A percentile compares a stretch with the other conserved stretches of the same genome.
Conservation (phyloP, 1,139 yeast genomes). For the Starmera stellimalicola region DNA sequence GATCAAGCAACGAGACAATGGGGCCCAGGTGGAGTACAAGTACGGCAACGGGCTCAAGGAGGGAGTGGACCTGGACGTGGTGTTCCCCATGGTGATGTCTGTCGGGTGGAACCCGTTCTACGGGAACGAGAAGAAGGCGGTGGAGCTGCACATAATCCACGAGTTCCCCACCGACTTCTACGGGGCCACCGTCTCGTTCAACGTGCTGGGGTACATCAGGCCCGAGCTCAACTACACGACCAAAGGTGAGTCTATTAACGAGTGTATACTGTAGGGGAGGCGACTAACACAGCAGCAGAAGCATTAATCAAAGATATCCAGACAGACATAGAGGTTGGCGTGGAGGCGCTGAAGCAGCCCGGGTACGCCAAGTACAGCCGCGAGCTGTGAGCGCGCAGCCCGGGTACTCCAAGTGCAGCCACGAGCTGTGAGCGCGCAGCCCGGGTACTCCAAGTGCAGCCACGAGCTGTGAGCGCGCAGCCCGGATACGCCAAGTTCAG, state of each 20-base stretch:
- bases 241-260: constrained; percentile 28
- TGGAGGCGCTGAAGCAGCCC: constrained; percentile 33
- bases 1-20: constrained; percentile 21
- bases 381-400: background rate
- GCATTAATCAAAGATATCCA: constrained; percentile 82
- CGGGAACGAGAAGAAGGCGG: constrained; percentile 67
- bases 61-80: constrained; percentile 31
- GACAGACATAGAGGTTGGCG: constrained; percentile 65
- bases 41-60: constrained; percentile 44
- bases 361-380: constrained; percentile 22
- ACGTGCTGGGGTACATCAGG: constrained; percentile 78
- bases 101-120: constrained; percentile 96
- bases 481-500: constrained; percentile 23
- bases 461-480: too few species aligned
- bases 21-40: constrained; percentile 42
- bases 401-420: too few species aligned
- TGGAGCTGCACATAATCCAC: constrained; percentile 82
- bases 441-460: too few species aligned
- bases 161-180: constrained; percentile 61
- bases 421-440: too few species aligned
- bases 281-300: too few species aligned
- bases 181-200: constrained; percentile 66
- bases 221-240: constrained; percentile 87
- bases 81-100: constrained; percentile 86
- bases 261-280: too few species aligned